Evolutionary conservation across 805 yeast genomes (phyloP).

Genomic region (Nakazawaea pomicola): DNA sequence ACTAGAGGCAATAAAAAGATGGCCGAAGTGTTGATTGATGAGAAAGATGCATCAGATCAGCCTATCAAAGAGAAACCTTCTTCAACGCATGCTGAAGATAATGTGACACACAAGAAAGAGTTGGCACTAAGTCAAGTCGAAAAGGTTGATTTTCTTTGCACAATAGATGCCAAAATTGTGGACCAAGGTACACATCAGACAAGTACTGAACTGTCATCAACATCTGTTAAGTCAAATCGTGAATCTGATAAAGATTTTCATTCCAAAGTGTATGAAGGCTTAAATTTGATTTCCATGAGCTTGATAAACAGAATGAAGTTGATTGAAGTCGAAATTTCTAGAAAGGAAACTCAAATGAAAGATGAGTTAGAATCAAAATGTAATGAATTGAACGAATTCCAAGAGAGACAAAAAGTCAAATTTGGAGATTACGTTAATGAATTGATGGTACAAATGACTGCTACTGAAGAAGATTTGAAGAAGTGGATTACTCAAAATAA

Average conservation of each 20-base stretch:
- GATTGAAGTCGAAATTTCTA: conserved; percentile 4
- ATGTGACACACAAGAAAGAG: too few relatives aligned
- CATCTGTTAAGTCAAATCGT: not conserved
- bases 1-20: too few relatives aligned
- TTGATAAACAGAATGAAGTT: conserved; percentile 10
- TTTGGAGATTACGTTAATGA: conserved; percentile 1
- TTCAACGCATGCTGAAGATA: too few relatives aligned
- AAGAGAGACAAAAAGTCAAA: not conserved
- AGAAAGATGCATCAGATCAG: too few relatives aligned
- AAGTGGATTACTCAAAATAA: conserved; percentile 1
- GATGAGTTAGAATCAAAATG: conserved; percentile 3
- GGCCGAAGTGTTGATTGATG: too few relatives aligned
- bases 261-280: conserved; percentile 1
- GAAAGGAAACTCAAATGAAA: conserved; percentile 1
- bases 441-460: conserved; percentile 1
- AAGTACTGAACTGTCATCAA: too few relatives aligned
- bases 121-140: too few relatives aligned
- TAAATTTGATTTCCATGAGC: conserved; percentile 7
- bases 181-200: too few relatives aligned
- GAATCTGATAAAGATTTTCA: not conserved
- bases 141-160: too few relatives aligned
- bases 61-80: too few relatives aligned
- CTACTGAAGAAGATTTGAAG: conserved; percentile 5
- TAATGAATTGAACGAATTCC: conserved; percentile 7
- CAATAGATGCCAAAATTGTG: too few relatives aligned